phyloP scores from a whole-genome alignment of 1,139 yeast genomes.

The Lodderomyces beijingensis region DNA sequence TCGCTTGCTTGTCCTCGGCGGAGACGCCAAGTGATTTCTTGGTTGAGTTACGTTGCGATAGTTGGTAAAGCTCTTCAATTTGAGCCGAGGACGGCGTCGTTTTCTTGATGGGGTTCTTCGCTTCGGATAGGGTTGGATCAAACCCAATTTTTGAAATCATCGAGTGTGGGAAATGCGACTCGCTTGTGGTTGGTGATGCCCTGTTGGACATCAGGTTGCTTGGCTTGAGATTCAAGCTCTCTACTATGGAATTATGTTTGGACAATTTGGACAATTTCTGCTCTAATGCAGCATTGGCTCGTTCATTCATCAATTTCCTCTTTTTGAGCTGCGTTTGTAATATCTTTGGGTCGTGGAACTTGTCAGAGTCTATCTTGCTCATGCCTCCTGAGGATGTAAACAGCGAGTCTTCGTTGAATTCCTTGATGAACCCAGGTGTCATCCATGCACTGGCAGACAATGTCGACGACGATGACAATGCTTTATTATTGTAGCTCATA shows the following conservation, averaged over 20 bases:
- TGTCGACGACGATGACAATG: not conserved
- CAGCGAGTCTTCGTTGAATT: constrained; percentile 25
- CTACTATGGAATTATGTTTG: constrained; percentile 7
- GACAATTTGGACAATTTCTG: constrained; percentile 21
- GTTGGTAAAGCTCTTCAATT: constrained; percentile 21
- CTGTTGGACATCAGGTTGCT: no score
- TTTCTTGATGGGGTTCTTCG: constrained; percentile 10
- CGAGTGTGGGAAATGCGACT: constrained; percentile 23
- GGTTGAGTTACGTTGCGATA: constrained; percentile 18
- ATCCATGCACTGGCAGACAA: constrained; percentile 1
- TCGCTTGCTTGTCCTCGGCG: constrained; percentile 14
- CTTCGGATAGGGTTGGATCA: constrained; percentile 38
- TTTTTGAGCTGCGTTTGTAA: constrained; percentile 32
- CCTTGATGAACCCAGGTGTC: constrained; percentile 11
- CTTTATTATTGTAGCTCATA: constrained; percentile 9
- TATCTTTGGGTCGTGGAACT: constrained; percentile 45
- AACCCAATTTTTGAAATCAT: constrained; percentile 44
- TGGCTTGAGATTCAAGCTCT: constrained; percentile 8
- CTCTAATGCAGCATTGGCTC: constrained; percentile 32
- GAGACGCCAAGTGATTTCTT: constrained; percentile 19
- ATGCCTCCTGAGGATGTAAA: constrained; percentile 8
- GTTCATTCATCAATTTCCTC: constrained; percentile 28
- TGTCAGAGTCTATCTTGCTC: constrained; percentile 14
- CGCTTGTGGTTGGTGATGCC: constrained; percentile 2
- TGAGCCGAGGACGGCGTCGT: constrained; percentile 7